A percentile compares a stretch with the other conserved stretches of the same genome.
These are phyloP conservation scores for Seminavis robusta DNA, from an alignment of 108 stramenopile species.

Conservation along the genomic window DNA sequence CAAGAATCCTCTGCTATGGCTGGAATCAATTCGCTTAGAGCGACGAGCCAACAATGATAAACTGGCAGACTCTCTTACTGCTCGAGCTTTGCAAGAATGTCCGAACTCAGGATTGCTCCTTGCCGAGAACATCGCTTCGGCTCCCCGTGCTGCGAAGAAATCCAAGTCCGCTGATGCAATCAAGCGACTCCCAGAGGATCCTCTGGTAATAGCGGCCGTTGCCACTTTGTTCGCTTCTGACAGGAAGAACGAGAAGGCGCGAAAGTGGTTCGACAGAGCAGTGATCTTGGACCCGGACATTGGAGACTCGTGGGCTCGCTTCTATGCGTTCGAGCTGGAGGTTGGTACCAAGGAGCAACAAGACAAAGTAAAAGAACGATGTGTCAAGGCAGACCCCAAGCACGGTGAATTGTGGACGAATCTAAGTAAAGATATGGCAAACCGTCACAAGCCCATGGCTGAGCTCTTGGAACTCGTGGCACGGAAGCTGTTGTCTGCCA, in stretches of 20 bases:
- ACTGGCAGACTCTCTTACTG: conserved; percentile 87
- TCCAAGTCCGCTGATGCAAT: conserved; percentile 89
- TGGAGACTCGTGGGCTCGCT: conserved; percentile 94
- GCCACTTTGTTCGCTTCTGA: conserved; percentile 91
- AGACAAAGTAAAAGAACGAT: conserved; percentile 63
- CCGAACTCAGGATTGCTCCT: conserved; percentile 87
- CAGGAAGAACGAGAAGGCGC: conserved; percentile 89
- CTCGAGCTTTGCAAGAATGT: conserved; percentile 94
- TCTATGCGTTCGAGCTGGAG: conserved; percentile 84
- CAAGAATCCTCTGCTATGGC: conserved; percentile 79
- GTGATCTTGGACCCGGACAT: conserved; percentile 80
- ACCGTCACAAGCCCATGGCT: conserved; percentile 49
- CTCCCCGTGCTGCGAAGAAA: conserved; percentile 87
- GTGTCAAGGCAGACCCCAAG: conserved; percentile 83
- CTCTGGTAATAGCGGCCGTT: conserved; percentile 86
- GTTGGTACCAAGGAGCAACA: conserved; percentile 63
- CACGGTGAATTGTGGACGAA: conserved; percentile 92
- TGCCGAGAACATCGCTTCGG: conserved; percentile 83
- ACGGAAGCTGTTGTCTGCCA: conserved; percentile 4
- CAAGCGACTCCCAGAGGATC: conserved; percentile 89
- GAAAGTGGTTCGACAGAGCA: conserved; percentile 96
- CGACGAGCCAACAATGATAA: conserved; percentile 79
- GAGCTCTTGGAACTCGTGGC: conserved; percentile 62
- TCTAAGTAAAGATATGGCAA: conserved; percentile 73
- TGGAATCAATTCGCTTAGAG: conserved; percentile 92